Evolutionary conservation across 768 basidiomycete species (phyloP).

Genomic region (Mycena leptocephala): DNA sequence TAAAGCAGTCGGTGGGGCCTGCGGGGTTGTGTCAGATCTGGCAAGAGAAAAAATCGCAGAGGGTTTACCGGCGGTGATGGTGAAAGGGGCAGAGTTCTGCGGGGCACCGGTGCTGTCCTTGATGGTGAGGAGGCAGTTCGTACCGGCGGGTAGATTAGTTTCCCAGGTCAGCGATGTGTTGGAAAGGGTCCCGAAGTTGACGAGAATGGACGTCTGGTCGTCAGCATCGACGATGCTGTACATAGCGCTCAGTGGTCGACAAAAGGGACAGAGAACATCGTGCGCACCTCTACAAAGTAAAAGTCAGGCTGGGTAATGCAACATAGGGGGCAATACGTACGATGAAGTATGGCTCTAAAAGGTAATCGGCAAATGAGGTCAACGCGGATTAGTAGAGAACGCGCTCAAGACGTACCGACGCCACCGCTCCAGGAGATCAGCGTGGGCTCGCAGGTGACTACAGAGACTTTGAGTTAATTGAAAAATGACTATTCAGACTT

Average conservation of each 20-base stretch:
- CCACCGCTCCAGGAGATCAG: constrained; percentile 27
- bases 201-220: neutral
- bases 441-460: constrained; percentile 23
- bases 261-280: neutral
- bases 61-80: neutral
- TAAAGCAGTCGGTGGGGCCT: constrained; percentile 15
- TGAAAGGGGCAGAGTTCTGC: constrained; percentile 17
- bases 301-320: neutral
- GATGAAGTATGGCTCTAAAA: constrained; percentile 22
- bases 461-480: neutral
- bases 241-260: neutral
- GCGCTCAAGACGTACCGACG: constrained; percentile 16
- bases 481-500: neutral
- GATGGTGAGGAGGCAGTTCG: constrained; percentile 12
- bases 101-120: constrained; percentile 16
- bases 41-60: neutral
- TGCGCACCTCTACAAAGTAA: constrained; percentile 15
- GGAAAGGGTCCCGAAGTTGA: constrained; percentile 4
- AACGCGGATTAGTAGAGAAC: neutral
- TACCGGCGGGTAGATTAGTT: neutral
- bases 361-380: neutral
- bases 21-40: neutral
- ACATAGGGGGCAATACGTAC: neutral
- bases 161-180: constrained; percentile 29
- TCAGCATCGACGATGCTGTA: constrained; percentile 15